Base-by-base conservation (phyloP, 305 asterid species). In the Solanum hybrid region DNA sequence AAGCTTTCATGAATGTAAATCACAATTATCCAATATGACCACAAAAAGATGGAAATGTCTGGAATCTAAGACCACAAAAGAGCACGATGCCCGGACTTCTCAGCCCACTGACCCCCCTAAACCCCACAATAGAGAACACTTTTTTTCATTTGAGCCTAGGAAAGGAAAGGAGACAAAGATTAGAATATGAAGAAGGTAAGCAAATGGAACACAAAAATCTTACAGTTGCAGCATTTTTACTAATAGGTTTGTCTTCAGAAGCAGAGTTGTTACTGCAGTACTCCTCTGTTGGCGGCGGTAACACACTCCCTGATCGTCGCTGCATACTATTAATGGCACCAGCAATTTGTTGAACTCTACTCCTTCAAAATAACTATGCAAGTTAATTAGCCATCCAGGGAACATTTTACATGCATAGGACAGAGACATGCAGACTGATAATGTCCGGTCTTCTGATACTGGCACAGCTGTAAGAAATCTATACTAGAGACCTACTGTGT, bases 231-330 rank as follows among this genome's bases (percentile, higher is more conserved):
- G 93, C 83, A 91, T 91, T 89, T 93, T 94, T 94, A 91, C 90
- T 89, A 77, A 92, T 85, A 90, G 96, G 95, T 93, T 94, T 96
- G 86, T 89, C 95, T 24, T 95, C 73, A 89, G 95, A 90, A 33
- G 94, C 89, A 65, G 95, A 89, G 94, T 90, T 89, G 90, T 90
- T 95, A 94, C 89, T 93, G 95, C 89, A 92, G 92, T 92, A 95
- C 57, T 95, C 98, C 92, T 97, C 99, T 91, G 92, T 95, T 29
- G 99, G 97, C 10, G 99, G 95, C 88, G 99, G 99, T 88, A 97
- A 91, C 84, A 93, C 93, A 92, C 89, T 97, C 91, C 99, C 99
- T 76, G 96, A 93, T 82, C 95, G 97, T 86, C 93, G 93, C 90
- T 96, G 99, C 90, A 29, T 92, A 90, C 94, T 91, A 91, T 91